Evolutionary conservation across 2,329 filamentous ascomycete genomes (phyloP), one percentile per base, ranked within the genome.

Genomic region (Exophiala aquamarina): DNA sequence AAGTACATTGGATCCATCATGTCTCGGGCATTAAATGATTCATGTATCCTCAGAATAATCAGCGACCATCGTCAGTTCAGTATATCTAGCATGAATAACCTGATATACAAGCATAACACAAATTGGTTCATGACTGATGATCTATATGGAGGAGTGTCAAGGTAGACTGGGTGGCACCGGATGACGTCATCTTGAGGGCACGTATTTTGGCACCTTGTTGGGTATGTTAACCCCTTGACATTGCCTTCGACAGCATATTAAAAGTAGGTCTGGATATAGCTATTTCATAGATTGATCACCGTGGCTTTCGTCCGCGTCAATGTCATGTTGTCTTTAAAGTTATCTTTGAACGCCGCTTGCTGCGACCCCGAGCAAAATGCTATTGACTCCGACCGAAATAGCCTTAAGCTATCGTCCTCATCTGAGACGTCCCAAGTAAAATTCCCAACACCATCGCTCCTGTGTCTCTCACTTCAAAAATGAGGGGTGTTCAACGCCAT

Each of bases 401-500:
- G 6, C 23, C 23, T 26, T 6, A 26, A 26, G 6, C 23, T 26
- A 26, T 26, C 11, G 23, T 26, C 11, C 23, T 26, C 11, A 26
- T 11, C 23, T 26, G 23, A n/a, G n/a, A n/a, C n/a, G n/a, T n/a
- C 28, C 28, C n/a, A 35, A 5, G n/a, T 15, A 35, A 14, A 13
- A 31, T 13, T n/a, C n/a, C n/a, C 32, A 15, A n/a, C 32, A 15
- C 32, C 32, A n/a, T 35, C 32, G n/a, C n/a, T 14, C n/a, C 5
- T 18, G 5, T 18, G 6, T 6, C 6, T 19, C 7, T 19, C 10
- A 8, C 5, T 41, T 50, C 57, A 61, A 26, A 60, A 65, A 38
- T 69, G 66, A 41, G 70, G 70, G 4, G 69, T 60, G 54, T 73
- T 73, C 41, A 72, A 48, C 4, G 69, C 68, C 63, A 72, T 67